Conservation (phyloP, 2,329 filamentous ascomycete genomes). For the Aspergillus sclerotialis region DNA sequence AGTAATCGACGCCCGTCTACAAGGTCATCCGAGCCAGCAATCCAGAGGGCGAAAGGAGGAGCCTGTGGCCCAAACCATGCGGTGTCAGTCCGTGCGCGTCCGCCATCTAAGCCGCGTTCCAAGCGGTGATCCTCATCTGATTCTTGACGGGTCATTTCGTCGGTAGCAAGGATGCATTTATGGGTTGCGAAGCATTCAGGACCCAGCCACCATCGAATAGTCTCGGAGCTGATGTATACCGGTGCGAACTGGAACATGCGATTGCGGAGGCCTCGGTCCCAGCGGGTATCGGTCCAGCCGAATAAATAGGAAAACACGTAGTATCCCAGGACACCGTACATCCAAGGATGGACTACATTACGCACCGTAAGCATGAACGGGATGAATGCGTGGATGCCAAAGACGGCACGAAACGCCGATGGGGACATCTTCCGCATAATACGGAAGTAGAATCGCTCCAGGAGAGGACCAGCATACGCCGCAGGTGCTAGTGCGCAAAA, state of each 20-base stretch:
- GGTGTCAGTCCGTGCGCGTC: conserved; percentile 30
- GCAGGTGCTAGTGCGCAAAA: conserved; percentile 90
- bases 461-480: conserved; percentile 78
- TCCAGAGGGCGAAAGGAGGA: conserved; percentile 83
- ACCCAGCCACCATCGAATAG: conserved; percentile 94
- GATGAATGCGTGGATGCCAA: conserved; percentile 90
- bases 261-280: conserved; percentile 72
- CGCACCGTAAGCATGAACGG: conserved; percentile 90
- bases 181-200: conserved; percentile 77
- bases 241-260: conserved; percentile 90
- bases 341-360: conserved; percentile 50
- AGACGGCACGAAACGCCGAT: conserved; percentile 68
- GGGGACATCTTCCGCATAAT: conserved; percentile 81
- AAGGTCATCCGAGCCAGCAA: conserved; percentile 73
- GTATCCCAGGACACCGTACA: conserved; percentile 81
- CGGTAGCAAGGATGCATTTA: conserved; percentile 78
- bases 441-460: conserved; percentile 83
- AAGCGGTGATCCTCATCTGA: conserved; percentile 30
- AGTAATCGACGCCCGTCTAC: conserved; percentile 75
- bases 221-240: conserved; percentile 81
- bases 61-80: conserved; percentile 77
- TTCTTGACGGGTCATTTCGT: conserved; percentile 62
- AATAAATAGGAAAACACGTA: conserved; percentile 86
- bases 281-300: conserved; percentile 74
- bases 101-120: conserved; percentile 9